Base-by-base conservation (phyloP, 75 land plant species). In the Picea glauca region DNA sequence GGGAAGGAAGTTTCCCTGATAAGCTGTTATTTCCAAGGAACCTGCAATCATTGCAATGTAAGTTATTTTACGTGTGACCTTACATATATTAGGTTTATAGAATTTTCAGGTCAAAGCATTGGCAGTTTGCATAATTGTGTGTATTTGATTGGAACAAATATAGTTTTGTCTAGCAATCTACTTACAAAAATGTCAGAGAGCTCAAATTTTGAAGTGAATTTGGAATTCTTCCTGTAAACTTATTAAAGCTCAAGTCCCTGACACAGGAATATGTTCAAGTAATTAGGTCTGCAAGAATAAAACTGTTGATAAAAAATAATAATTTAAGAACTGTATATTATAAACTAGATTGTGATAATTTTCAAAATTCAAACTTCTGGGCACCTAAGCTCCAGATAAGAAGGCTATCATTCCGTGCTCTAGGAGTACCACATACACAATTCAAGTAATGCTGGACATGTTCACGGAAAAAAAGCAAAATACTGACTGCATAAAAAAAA, bases 161-260 rank as follows among this genome's bases (percentile, higher is more conserved):
- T 66, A 14, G 17, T 35, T 66, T 68, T 67, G 33, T 67, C 18
- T 5, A 8, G 40, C 9, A 67, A 67, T 18, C 20, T n/a, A 68
- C 72, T 68, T 68, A 68, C 72, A 68, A 20, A 43, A 35, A 68
- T 38, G 3, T 4, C 12, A 68, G 18, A 68, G 46, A 38, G n/a
- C 50, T 68, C 72, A 38, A 68, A 38, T 68, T 68, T 38, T 35
- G 72, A 33, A 68, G 72, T 38, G 46, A 38, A 38, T 13, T 6
- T 18, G 72, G 72, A 35, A 68, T 31, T 33, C 38, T 43, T 68
- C 72, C 72, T 15, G 50, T 68, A 38, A 68, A 68, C 33, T 68
- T 68, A 38, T 68, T 68, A 38, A 38, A 68, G 32, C 72, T 68
- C 72, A 68, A 68, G 40, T 68, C 72, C 72, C 72, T 68, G 20